Evolutionary conservation across 2,329 filamentous ascomycete genomes (phyloP).

Genomic region (Clonostachys byssicola): DNA sequence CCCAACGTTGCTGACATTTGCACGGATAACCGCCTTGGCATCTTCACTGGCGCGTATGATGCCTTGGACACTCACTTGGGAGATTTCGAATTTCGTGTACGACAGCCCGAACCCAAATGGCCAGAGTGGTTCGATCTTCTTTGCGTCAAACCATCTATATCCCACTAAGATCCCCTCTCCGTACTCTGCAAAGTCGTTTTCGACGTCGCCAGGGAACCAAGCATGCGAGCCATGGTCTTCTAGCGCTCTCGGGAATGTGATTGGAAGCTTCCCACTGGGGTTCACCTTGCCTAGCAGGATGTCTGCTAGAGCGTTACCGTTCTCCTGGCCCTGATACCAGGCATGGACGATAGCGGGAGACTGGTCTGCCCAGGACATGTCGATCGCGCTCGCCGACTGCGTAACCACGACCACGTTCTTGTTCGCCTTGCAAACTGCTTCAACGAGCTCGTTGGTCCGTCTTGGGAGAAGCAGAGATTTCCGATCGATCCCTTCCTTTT

Average conservation of each 20-base stretch:
- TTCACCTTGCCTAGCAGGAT: slow-evolving; percentile 59
- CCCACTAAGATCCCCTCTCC: neutral
- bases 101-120: neutral
- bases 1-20: neutral
- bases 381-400: slow-evolving; percentile 60
- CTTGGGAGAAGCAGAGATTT: neutral
- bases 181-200: neutral
- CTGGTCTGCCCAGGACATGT: slow-evolving; percentile 47
- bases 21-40: neutral
- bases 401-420: slow-evolving; percentile 65
- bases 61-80: neutral
- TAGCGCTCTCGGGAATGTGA: neutral
- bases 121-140: neutral
- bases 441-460: neutral
- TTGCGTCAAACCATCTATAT: neutral
- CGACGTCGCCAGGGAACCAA: neutral
- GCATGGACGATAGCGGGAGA: slow-evolving; percentile 53
- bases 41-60: neutral
- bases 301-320: slow-evolving; percentile 65
- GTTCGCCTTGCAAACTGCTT: slow-evolving; percentile 42
- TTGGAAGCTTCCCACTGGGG: slow-evolving; percentile 5
- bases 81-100: neutral
- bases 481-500: slow-evolving; percentile 3
- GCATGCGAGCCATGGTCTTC: neutral
- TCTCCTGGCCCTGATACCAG: slow-evolving; percentile 71